Evolutionary conservation across 2,329 filamentous ascomycete genomes (phyloP).

Genomic region (Penicillium sp.): DNA sequence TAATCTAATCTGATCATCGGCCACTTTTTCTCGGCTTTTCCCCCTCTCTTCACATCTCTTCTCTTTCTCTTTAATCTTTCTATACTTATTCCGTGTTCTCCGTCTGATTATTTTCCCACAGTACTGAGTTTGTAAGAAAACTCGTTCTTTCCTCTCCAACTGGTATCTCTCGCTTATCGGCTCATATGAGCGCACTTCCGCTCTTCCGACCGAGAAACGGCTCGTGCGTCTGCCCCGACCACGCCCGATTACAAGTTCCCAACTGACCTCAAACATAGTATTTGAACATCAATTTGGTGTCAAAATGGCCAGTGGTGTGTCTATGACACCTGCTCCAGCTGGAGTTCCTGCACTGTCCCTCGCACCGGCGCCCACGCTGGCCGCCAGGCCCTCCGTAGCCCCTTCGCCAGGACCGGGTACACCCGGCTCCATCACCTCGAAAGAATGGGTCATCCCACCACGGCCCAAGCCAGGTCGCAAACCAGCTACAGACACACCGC

Average conservation of each 20-base stretch:
- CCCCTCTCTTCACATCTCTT: neutral
- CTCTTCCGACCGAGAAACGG: slow-evolving; percentile 35
- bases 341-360: slow-evolving; percentile 27
- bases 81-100: neutral
- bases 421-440: slow-evolving; percentile 64
- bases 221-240: slow-evolving; percentile 24
- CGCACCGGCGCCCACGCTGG: slow-evolving; percentile 37
- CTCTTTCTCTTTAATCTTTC: neutral
- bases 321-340: slow-evolving; percentile 38
- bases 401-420: slow-evolving; percentile 39
- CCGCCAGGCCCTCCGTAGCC: slow-evolving; percentile 39
- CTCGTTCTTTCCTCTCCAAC: neutral
- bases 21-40: slow-evolving; percentile 19
- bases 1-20: slow-evolving; percentile 30
- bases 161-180: slow-evolving; percentile 29
- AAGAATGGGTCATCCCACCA: slow-evolving; percentile 82
- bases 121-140: neutral
- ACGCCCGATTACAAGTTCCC: slow-evolving; percentile 17
- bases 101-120: neutral
- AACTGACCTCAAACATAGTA: slow-evolving; percentile 23
- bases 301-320: slow-evolving; percentile 39
- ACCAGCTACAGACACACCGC: slow-evolving; percentile 86
- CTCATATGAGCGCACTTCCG: slow-evolving; percentile 35
- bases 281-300: slow-evolving; percentile 17
- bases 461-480: slow-evolving; percentile 88